Percentiles rank a stretch among this genome's conserved stretches.
phyloP scores from a whole-genome alignment of 1,284 basidiomycete genomes.

The Lignosus rhinocerotis region DNA sequence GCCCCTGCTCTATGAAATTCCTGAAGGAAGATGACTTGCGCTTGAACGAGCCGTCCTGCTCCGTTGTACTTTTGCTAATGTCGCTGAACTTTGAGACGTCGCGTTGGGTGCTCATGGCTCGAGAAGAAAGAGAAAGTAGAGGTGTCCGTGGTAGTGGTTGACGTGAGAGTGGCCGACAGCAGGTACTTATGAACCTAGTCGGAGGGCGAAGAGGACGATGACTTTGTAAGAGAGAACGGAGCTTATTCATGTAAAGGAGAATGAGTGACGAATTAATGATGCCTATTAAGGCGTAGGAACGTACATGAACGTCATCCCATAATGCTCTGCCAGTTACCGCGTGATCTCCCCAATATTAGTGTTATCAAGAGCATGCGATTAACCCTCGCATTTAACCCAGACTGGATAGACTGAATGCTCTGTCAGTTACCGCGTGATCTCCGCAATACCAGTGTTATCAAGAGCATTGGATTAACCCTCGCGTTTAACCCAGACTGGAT shows the following conservation, averaged over 20 bases:
- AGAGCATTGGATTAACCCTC: too few relatives aligned
- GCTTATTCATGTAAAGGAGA: neutral
- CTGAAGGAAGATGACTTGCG: slow-evolving; percentile 74
- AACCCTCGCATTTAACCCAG: too few relatives aligned
- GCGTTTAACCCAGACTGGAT: too few relatives aligned
- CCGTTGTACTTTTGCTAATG: slow-evolving; percentile 54
- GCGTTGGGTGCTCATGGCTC: slow-evolving; percentile 8
- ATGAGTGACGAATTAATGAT: neutral
- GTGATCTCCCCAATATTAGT: too few relatives aligned
- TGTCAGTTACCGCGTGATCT: too few relatives aligned
- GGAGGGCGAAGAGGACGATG: neutral
- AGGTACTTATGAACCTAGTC: neutral
- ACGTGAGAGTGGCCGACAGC: neutral
- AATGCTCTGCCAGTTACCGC: too few relatives aligned
- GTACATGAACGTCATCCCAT: neutral
- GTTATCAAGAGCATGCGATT: too few relatives aligned
- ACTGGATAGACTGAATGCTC: too few relatives aligned
- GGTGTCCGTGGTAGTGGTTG: neutral
- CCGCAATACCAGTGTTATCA: too few relatives aligned
- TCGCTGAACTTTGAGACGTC: slow-evolving; percentile 38
- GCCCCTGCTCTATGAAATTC: slow-evolving; percentile 66
- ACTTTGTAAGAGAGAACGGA: neutral
- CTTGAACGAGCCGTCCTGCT: slow-evolving; percentile 80
- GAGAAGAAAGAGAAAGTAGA: neutral
- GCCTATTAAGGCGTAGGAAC: neutral